Percentiles rank a stretch among this genome's conserved stretches.
These are phyloP conservation scores for Penicillium goetzii DNA, from an alignment of 495 filamentous ascomycete genomes.

Conservation along the genomic window DNA sequence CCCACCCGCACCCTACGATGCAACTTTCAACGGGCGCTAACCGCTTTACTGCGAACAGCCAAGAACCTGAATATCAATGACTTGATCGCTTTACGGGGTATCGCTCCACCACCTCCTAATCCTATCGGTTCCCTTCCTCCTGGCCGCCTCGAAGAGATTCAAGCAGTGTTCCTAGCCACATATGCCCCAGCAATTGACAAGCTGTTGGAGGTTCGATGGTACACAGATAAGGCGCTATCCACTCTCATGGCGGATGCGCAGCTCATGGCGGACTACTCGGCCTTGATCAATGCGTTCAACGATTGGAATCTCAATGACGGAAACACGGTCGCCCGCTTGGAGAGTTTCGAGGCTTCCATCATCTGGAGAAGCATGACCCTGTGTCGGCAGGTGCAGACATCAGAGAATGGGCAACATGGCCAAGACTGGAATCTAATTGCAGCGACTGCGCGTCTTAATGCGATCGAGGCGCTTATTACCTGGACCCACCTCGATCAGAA, in stretches of 20 bases:
- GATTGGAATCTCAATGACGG: conserved; percentile 45
- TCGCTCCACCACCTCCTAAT: conserved; percentile 62
- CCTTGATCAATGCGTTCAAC: conserved; percentile 59
- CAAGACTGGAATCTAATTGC: conserved; percentile 58
- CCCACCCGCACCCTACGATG: too few relatives aligned
- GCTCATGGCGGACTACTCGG: conserved; percentile 64
- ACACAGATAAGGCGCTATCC: conserved; percentile 55
- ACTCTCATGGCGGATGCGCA: conserved; percentile 60
- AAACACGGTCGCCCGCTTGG: conserved; percentile 52
- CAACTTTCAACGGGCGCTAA: conserved; percentile 17
- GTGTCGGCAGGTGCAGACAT: conserved; percentile 48
- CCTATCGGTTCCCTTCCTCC: conserved; percentile 57
- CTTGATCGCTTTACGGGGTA: conserved; percentile 68
- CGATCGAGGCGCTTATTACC: conserved; percentile 75
- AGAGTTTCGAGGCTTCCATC: conserved; percentile 69
- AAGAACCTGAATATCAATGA: conserved; percentile 76
- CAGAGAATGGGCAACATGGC: conserved; percentile 41
- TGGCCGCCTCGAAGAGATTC: conserved; percentile 66
- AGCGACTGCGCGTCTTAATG: conserved; percentile 68
- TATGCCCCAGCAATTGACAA: conserved; percentile 78
- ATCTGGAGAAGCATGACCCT: conserved; percentile 67
- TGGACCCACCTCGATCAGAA: conserved; percentile 65
- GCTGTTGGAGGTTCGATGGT: conserved; percentile 88
- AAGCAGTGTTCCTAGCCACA: conserved; percentile 71
- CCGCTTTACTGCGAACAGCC: conserved; percentile 43